Conservation (phyloP, 768 basidiomycete species). For the Serendipita sp. region DNA sequence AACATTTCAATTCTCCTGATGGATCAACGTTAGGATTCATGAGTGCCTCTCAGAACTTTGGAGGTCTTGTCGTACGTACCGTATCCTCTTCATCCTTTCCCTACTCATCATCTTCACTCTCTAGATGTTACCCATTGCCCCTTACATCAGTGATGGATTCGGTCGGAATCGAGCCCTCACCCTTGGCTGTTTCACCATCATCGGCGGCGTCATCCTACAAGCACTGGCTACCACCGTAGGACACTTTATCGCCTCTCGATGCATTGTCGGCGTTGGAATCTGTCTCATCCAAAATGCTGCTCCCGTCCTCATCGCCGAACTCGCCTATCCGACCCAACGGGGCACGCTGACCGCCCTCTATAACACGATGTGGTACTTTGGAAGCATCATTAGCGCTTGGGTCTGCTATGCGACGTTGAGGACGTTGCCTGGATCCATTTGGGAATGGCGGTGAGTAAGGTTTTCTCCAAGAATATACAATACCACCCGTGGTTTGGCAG, state of each 20-base stretch:
- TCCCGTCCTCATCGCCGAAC: constrained; percentile 45
- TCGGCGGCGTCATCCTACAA: constrained; percentile 19
- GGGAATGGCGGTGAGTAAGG: constrained; percentile 11
- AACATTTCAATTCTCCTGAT: constrained; percentile 26
- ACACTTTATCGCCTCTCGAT: constrained; percentile 34
- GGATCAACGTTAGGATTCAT: no score
- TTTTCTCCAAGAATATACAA: no score
- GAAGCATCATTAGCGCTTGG: no score
- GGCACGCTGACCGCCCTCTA: constrained; percentile 27
- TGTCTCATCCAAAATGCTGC: neutral
- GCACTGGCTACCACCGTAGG: constrained; percentile 25
- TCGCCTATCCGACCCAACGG: constrained; percentile 52
- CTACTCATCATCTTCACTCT: no score
- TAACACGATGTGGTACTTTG: constrained; percentile 23
- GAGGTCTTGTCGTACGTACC: constrained; percentile 29
- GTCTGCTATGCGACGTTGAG: no score
- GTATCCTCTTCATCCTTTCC: neutral
- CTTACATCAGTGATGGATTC: constrained; percentile 17
- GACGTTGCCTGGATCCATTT: constrained; percentile 12
- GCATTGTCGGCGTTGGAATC: constrained; percentile 20
- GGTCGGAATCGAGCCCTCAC: constrained; percentile 40
- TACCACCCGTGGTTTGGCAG: no score
- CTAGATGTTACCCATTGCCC: constrained; percentile 33
- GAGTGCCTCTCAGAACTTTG: constrained; percentile 38
- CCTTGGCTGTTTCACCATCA: constrained; percentile 44